These are phyloP conservation scores for Penicillium argentinense DNA, from an alignment of 495 filamentous ascomycete genomes.

Conservation along the genomic window DNA sequence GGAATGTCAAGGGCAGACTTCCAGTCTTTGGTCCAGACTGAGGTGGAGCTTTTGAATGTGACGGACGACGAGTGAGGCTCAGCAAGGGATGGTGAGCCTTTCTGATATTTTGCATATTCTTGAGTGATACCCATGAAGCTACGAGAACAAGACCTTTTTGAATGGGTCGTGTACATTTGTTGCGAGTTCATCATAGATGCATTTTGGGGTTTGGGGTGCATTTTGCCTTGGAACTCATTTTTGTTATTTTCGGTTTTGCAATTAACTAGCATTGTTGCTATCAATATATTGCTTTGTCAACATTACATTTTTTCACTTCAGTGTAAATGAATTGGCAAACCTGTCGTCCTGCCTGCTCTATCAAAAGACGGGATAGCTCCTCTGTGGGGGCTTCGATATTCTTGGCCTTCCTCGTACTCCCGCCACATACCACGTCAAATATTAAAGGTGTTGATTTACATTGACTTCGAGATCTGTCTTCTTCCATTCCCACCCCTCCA, in stretches of 20 bases:
- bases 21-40: conserved; percentile 72
- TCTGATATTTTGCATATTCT: conserved; percentile 7
- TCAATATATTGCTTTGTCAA: too few relatives aligned
- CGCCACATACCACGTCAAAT: too few relatives aligned
- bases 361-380: too few relatives aligned
- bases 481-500: too few relatives aligned
- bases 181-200: conserved; percentile 12
- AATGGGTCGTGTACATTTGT: conserved; percentile 9
- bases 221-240: neutral
- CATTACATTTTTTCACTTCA: too few relatives aligned
- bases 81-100: too few relatives aligned
- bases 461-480: too few relatives aligned
- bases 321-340: too few relatives aligned
- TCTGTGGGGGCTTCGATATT: too few relatives aligned
- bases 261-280: neutral
- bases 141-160: conserved; percentile 17
- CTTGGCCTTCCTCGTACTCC: too few relatives aligned
- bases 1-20: conserved; percentile 87
- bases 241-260: neutral
- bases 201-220: conserved; percentile 6
- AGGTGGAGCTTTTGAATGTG: conserved; percentile 74
- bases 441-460: too few relatives aligned
- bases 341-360: too few relatives aligned
- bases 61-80: conserved; percentile 63
- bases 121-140: conserved; percentile 25